Evolutionary conservation across 345 rosid species (phyloP).

Genomic region (Adansonia digitata): DNA sequence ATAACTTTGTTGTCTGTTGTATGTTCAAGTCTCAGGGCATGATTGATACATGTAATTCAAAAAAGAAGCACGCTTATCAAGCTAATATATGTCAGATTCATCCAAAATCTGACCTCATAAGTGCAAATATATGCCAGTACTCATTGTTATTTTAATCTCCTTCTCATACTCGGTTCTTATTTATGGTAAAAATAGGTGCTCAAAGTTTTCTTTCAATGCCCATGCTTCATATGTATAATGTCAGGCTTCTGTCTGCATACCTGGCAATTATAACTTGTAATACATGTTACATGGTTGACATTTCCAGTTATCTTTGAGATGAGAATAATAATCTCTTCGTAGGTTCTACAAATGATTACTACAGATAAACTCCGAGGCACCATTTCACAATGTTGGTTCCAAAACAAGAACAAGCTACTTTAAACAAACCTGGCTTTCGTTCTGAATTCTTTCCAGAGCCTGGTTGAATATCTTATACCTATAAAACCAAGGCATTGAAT

Average conservation of each 20-base stretch:
- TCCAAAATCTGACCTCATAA: neutral
- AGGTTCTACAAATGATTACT: neutral
- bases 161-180: neutral
- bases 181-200: neutral
- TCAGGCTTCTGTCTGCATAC: neutral
- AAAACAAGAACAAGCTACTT: neutral
- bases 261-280: neutral
- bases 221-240: neutral
- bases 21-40: neutral
- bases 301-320: neutral
- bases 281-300: neutral
- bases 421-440: slow-evolving; percentile 77
- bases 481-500: slow-evolving; percentile 16
- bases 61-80: neutral
- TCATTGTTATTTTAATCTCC: neutral
- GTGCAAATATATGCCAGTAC: neutral
- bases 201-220: neutral
- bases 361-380: neutral
- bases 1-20: too few species aligned
- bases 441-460: slow-evolving; percentile 85
- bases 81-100: neutral
- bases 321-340: neutral
- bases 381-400: neutral
- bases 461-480: slow-evolving; percentile 87
- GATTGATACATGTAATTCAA: neutral